phyloP scores from a whole-genome alignment of 495 filamentous ascomycete species.

The Trypethelium eluteriae region DNA sequence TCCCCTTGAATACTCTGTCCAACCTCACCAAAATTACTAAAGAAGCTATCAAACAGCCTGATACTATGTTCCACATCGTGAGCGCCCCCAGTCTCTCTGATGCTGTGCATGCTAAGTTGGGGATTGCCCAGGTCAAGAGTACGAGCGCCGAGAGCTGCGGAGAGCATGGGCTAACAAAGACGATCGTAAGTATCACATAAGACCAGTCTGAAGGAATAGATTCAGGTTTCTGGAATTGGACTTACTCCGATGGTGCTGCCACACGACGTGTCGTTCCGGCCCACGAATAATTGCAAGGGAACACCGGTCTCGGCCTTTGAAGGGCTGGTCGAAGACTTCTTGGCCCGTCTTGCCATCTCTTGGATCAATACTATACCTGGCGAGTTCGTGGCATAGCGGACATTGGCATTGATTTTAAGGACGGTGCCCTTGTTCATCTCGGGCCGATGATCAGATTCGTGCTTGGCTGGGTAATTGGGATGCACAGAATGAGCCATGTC shows the following conservation, averaged over 20 bases:
- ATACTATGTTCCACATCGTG: constrained; percentile 85
- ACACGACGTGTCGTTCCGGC: constrained; percentile 88
- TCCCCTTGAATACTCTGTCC: background rate
- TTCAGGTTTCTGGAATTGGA: background rate
- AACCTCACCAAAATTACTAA: constrained; percentile 69
- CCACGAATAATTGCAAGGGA: constrained; percentile 90
- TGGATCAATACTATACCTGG: constrained; percentile 89
- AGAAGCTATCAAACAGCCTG: constrained; percentile 80
- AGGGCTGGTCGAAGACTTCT: constrained; percentile 31
- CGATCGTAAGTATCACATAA: background rate
- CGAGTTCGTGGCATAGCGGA: constrained; percentile 90
- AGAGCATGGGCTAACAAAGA: constrained; percentile 62
- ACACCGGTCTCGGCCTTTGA: constrained; percentile 42
- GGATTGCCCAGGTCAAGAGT: constrained; percentile 92
- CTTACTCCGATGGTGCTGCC: constrained; percentile 78
- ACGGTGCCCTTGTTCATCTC: constrained; percentile 95
- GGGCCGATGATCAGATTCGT: constrained; percentile 81
- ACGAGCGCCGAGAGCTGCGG: constrained; percentile 71
- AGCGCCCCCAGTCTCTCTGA: constrained; percentile 80
- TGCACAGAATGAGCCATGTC: constrained; percentile 96
- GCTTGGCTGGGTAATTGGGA: constrained; percentile 87
- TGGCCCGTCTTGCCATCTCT: constrained; percentile 67
- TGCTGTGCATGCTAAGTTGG: constrained; percentile 96
- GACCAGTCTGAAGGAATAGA: background rate
- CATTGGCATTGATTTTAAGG: constrained; percentile 97